A percentile compares a stretch with the other conserved stretches of the same genome.
These are phyloP conservation scores for Saccharum hybrid DNA, from an alignment of 202 grass and related monocot species.

Conservation along the genomic window DNA sequence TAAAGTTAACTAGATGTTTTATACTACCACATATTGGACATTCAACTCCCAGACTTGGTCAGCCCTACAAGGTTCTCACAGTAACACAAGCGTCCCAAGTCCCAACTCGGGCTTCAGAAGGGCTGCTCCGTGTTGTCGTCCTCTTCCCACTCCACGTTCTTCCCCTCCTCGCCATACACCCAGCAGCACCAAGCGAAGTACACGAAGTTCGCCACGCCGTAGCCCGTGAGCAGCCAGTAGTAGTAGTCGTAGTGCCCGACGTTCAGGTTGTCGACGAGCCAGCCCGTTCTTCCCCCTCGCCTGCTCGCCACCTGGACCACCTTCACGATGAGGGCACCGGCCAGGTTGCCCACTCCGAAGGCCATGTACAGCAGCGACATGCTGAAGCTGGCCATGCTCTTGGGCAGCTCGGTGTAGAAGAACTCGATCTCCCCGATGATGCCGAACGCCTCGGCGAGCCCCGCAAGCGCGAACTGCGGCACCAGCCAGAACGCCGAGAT, in stretches of 20 bases:
- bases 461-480: no score
- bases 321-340: slow-evolving; percentile 42
- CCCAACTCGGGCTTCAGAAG: no score
- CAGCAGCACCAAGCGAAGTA: slow-evolving; percentile 66
- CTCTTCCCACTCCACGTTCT: slow-evolving; percentile 59
- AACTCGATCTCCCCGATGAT: no score
- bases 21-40: background rate
- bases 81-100: background rate
- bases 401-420: no score
- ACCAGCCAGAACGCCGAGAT: no score
- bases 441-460: no score
- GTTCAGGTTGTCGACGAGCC: slow-evolving; percentile 55
- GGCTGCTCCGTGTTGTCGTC: slow-evolving; percentile 31
- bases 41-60: background rate
- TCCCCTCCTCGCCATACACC: slow-evolving; percentile 67
- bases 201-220: slow-evolving; percentile 37
- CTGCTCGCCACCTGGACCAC: slow-evolving; percentile 38
- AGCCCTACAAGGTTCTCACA: background rate
- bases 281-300: slow-evolving; percentile 42
- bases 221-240: slow-evolving; percentile 63
- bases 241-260: slow-evolving; percentile 66
- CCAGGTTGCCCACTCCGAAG: slow-evolving; percentile 51
- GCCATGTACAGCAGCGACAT: slow-evolving; percentile 10
- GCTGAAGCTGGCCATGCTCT: no score
- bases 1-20: background rate